Evolutionary conservation across 306 rosid genomes (phyloP), one percentile per base, ranked within the genome.

Genomic region (Cucurbita maxima): DNA sequence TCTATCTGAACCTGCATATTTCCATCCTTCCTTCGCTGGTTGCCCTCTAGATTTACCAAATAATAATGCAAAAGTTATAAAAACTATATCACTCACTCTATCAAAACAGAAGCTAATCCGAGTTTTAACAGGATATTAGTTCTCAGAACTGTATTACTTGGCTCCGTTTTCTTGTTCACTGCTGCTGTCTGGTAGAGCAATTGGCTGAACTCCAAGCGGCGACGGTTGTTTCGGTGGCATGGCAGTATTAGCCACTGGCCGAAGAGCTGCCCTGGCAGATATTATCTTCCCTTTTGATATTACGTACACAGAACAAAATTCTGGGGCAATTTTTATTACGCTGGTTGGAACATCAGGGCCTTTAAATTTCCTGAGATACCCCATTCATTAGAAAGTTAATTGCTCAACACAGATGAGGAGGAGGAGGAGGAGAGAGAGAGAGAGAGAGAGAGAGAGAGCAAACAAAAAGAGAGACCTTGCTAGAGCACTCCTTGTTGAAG

Each of bases 221-320:
- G 80, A 25, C 20, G 77, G 47, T 16, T 78, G 84, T 76, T 79
- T 91, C 55, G 92, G 86, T 43, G 87, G 84, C 7, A 47, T 19
- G 12, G 56, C 77, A n/a, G 76, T 43, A 34, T 88, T 89, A 36
- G 80, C 72, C 67, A 81, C 76, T 3, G 89, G 79, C 57, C 97
- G 87, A 19, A 61, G 76, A 0, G 99, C 96, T n/a, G 90, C 76
- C 77, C 89, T 77, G 43, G 86, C 83, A 7, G 88, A 78, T 30
- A 86, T 59, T 79, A 86, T 72, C 90, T 95, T 95, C 84, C 91
- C 89, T 73, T 95, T 95, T 0, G 94, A 88, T 76, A 95, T 88
- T 19, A 95, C 83, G 48, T 87, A 89, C 6, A 95, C 99, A 15
- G 86, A 84, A 47, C 96, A 83, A 82, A 81, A 91, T 38, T 85